Conservation (phyloP, 2,329 filamentous ascomycete genomes). For the Hypoxylon sp. region DNA sequence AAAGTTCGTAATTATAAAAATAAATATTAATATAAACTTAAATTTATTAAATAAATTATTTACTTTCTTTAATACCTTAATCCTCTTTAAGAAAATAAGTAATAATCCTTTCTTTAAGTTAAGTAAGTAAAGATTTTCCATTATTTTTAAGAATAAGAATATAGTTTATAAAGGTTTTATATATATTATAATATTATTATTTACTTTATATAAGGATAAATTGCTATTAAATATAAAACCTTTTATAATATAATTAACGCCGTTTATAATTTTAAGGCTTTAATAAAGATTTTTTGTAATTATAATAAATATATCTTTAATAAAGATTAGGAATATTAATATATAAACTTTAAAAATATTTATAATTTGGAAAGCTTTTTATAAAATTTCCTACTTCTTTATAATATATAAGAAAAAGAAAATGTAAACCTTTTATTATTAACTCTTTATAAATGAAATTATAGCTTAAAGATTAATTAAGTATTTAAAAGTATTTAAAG, state of each 20-base stretch:
- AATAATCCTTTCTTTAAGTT: constrained; percentile 2
- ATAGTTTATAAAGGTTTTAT: no score
- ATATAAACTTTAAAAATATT: neutral
- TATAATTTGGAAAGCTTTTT: constrained; percentile 1
- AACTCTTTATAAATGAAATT: no score
- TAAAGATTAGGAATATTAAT: neutral
- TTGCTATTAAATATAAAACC: no score
- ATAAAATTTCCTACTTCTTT: neutral
- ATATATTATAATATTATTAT: no score
- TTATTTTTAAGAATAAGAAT: no score
- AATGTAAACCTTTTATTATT: neutral
- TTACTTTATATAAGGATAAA: no score
- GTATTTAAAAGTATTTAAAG: no score
- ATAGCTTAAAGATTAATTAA: no score
- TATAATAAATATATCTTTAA: neutral
- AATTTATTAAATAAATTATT: neutral
- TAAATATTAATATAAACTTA: neutral
- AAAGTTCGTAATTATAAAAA: no score
- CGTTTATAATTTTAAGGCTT: neutral
- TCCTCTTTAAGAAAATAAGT: neutral
- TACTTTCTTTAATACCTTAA: neutral
- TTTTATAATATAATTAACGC: neutral
- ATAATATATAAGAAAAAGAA: constrained; percentile 3
- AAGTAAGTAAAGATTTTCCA: neutral
- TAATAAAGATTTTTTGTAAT: neutral